Evolutionary conservation across 169 alveolate genomes (phyloP).

Genomic region (Plasmodium blacklocki): DNA sequence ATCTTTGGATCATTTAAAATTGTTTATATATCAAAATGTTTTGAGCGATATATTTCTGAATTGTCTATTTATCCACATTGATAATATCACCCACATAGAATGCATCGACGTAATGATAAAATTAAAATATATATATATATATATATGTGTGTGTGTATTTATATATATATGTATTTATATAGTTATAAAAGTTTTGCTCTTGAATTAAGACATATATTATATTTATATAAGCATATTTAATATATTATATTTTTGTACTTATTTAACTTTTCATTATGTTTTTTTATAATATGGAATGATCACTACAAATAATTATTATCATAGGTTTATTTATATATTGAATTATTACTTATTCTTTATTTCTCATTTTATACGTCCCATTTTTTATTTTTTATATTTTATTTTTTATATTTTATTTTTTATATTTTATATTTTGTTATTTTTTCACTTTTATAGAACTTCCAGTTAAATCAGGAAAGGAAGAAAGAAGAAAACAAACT

Average conservation of each 20-base stretch:
- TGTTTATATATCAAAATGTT: constrained; percentile 56
- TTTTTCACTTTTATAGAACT: constrained; percentile 26
- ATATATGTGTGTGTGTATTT: not conserved
- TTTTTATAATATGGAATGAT: too few species aligned
- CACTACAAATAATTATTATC: too few species aligned
- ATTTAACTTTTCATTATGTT: too few species aligned
- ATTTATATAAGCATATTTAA: not conserved
- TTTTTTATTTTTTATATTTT: not conserved
- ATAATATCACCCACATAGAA: constrained; percentile 61
- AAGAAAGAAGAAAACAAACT: constrained; percentile 18
- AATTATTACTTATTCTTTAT: not conserved
- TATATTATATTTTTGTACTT: not conserved
- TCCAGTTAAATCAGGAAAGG: not conserved
- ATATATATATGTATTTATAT: not conserved
- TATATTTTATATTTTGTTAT: not conserved
- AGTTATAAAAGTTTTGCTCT: too few species aligned
- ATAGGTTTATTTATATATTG: too few species aligned
- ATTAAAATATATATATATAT: not conserved
- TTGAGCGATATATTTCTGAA: constrained; percentile 37
- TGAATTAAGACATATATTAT: not conserved
- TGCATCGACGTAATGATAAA: constrained; percentile 43
- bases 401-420: not conserved
- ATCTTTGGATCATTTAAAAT: constrained; percentile 40
- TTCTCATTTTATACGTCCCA: not conserved
- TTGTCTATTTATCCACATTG: constrained; percentile 40